Percentiles rank a stretch among this genome's conserved stretches.
phyloP scores from a whole-genome alignment of 2,329 filamentous ascomycete genomes.

The Sphaerulina vaccinii region DNA sequence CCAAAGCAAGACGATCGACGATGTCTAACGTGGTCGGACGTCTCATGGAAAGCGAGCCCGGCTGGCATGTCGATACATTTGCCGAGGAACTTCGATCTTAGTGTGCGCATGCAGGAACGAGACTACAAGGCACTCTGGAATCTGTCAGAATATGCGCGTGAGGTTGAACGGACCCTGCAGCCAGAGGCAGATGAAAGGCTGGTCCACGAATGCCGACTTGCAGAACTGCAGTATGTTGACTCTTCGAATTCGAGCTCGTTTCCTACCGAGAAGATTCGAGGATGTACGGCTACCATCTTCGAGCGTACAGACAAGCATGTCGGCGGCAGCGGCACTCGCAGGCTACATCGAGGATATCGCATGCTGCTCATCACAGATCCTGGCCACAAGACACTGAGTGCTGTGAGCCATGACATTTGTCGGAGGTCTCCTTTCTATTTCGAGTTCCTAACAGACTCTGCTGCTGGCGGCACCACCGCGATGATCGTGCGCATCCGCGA shows the following conservation, averaged over 20 bases:
- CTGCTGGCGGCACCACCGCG: conserved; percentile 66
- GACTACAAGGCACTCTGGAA: conserved; percentile 78
- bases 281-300: conserved; percentile 73
- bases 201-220: conserved; percentile 67
- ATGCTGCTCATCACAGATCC: conserved; percentile 75
- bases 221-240: conserved; percentile 79
- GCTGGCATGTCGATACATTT: conserved; percentile 67
- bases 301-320: conserved; percentile 67
- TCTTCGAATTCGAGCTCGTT: conserved; percentile 69
- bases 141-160: conserved; percentile 80
- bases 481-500: conserved; percentile 70
- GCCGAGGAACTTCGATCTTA: conserved; percentile 72
- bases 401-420: conserved; percentile 67
- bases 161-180: conserved; percentile 69
- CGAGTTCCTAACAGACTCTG: conserved; percentile 60
- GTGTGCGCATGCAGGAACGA: conserved; percentile 68
- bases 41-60: conserved; percentile 72
- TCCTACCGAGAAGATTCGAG: conserved; percentile 68
- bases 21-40: conserved; percentile 76
- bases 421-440: conserved; percentile 71
- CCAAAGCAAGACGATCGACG: conserved; percentile 47
- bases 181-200: conserved; percentile 67
- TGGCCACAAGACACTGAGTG: conserved; percentile 73
- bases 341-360: conserved; percentile 75
- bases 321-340: conserved; percentile 70